Base-by-base conservation (phyloP, 1,284 basidiomycete species). In the Rhodotorula sp. region DNA sequence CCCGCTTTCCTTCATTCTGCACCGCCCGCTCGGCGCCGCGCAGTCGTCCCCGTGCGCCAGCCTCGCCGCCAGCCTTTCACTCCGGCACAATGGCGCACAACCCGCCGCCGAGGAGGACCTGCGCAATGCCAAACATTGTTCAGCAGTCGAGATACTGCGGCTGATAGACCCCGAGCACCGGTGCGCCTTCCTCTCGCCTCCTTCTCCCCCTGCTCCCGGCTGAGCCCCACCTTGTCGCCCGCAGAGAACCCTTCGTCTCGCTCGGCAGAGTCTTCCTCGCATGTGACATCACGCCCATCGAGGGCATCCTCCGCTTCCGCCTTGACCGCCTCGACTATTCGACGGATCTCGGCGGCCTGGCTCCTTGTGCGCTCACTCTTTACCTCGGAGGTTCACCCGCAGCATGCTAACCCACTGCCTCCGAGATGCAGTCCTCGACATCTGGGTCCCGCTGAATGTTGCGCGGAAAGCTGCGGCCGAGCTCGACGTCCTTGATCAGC, bases 161-260 rank as follows among this genome's bases (percentile, higher is more conserved):
- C 66, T 70, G 29, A 56, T 76, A 25, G 75, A 76, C 37, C 75
- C 75, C 2, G 75, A 70, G n/a, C 61, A 46, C 25, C 60, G 66
- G 74, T 74, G 32, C n/a, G 68, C 36, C 55, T 8, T 25, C 10
- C 36, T n/a, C 8, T 19, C 32, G 2, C 48, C 46, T 32, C 13
- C 36, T 46, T 37, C 37, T 17, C 1, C 61, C 8, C 29, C 32
- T 44, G 12, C 17, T 22, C 44, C 34, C 48, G 25, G 25, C 6
- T n/a, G 50, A 50, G 25, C 22, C 48, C 25, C 48, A n/a, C n/a
- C n/a, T 51, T 17, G n/a, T 22, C 29, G 3, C 17, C 12, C 51
- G 21, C 58, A 72, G 75, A 37, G 70, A 74, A 61, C 75, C 75
- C 0, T 74, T 72, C 51, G 56, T 74, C 27, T 71, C 75, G 13